A percentile compares a stretch with the other conserved stretches of the same genome.
phyloP scores from a whole-genome alignment of 805 yeast species.

The Candida stauntonica region DNA sequence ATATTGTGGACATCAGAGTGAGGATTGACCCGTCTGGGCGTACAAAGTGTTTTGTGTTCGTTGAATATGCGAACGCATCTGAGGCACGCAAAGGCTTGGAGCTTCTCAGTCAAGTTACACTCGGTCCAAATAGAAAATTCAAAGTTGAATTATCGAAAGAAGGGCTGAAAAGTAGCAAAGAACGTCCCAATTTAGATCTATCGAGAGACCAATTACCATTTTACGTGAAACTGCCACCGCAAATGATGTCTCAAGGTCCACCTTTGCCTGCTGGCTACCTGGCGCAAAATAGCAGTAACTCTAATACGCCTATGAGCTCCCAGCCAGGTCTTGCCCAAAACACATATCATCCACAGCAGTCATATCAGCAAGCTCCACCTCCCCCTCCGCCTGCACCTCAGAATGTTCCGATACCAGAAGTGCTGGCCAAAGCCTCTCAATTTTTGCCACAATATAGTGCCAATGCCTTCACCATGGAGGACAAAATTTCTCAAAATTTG shows the following conservation, averaged over 20 bases:
- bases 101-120: conserved; percentile 39
- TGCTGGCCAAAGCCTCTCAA: conserved; percentile 49
- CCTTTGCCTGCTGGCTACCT: background rate
- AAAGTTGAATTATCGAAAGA: conserved; percentile 61
- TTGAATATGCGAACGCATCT: conserved; percentile 49
- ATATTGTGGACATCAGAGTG: conserved; percentile 57
- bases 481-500: conserved; percentile 56
- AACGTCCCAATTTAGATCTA: conserved; percentile 41
- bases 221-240: conserved; percentile 51
- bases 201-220: conserved; percentile 47
- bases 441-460: conserved; percentile 46
- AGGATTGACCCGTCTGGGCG: conserved; percentile 39
- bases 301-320: no score
- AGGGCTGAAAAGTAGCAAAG: conserved; percentile 38
- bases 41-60: conserved; percentile 64
- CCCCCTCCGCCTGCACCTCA: no score
- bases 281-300: no score
- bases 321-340: no score
- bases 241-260: conserved; percentile 13
- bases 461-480: conserved; percentile 46
- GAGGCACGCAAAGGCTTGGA: conserved; percentile 50
- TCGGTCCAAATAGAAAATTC: conserved; percentile 41
- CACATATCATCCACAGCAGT: no score
- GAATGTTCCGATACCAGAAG: conserved; percentile 38
- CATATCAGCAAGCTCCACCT: no score